Conservation (phyloP, 306 rosid genomes). For the Abrus precatorius region DNA sequence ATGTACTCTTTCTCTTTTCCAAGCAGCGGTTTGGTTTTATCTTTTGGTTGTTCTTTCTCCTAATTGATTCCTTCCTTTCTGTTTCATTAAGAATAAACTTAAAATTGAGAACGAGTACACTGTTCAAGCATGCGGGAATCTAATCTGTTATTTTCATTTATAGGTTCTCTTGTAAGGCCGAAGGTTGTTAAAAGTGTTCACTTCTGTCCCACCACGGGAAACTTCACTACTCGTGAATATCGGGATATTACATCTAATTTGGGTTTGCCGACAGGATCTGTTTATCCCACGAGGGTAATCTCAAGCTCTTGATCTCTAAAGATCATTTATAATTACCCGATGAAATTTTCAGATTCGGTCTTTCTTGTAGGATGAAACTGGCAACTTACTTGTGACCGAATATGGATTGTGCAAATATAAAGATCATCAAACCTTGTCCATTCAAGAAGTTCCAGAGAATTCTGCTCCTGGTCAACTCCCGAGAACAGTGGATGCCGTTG, state of each 20-base stretch:
- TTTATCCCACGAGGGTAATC: slow-evolving; percentile 98
- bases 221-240: slow-evolving; percentile 82
- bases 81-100: slow-evolving; percentile 16
- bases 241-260: slow-evolving; percentile 94
- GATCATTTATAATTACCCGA: slow-evolving; percentile 29
- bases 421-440: slow-evolving; percentile 93
- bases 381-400: slow-evolving; percentile 94
- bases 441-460: slow-evolving; percentile 99
- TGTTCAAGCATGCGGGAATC: slow-evolving; percentile 17
- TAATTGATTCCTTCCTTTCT: neutral
- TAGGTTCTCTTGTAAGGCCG: slow-evolving; percentile 98
- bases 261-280: slow-evolving; percentile 96
- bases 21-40: slow-evolving; percentile 19
- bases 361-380: slow-evolving; percentile 79
- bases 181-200: slow-evolving; percentile 98
- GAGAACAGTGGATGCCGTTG: slow-evolving; percentile 88
- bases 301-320: slow-evolving; percentile 45
- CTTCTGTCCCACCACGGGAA: slow-evolving; percentile 85
- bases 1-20: slow-evolving; percentile 6
- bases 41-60: neutral
- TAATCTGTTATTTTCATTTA: slow-evolving; percentile 48
- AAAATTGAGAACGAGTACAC: neutral
- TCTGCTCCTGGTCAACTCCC: slow-evolving; percentile 99
- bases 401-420: slow-evolving; percentile 93
- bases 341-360: slow-evolving; percentile 16